Conservation (phyloP, 495 filamentous ascomycete species). For the Podospora pseudoanserina region DNA sequence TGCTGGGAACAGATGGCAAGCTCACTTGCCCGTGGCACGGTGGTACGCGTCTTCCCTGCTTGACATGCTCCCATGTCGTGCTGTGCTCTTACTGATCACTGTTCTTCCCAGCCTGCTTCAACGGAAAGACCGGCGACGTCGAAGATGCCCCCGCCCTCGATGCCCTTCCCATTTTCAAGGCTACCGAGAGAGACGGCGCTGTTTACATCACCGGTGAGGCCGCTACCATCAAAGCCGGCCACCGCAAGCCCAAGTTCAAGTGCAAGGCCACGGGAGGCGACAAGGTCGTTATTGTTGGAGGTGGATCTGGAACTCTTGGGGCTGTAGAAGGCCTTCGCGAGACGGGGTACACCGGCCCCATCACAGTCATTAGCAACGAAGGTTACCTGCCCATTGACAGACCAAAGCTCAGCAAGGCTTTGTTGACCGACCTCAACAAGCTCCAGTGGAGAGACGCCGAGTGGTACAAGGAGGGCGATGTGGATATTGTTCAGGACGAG, state of each 20-base stretch:
- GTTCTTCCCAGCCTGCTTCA: conserved; percentile 72
- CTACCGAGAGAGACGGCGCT: conserved; percentile 71
- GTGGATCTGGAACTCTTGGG: conserved; percentile 80
- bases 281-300: conserved; percentile 82
- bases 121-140: conserved; percentile 81
- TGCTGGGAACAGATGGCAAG: conserved; percentile 75
- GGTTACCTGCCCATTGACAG: conserved; percentile 84
- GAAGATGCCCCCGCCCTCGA: conserved; percentile 92
- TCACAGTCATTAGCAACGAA: conserved; percentile 83
- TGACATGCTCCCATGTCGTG: background rate
- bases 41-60: conserved; percentile 48
- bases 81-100: conserved; percentile 12
- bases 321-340: conserved; percentile 76
- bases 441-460: conserved; percentile 66
- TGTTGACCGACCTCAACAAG: conserved; percentile 78
- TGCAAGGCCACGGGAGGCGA: conserved; percentile 57
- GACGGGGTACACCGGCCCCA: conserved; percentile 72
- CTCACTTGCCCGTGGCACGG: conserved; percentile 96
- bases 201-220: conserved; percentile 84
- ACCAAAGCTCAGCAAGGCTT: conserved; percentile 91
- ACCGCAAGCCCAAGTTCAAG: conserved; percentile 67
- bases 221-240: conserved; percentile 69
- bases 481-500: conserved; percentile 72
- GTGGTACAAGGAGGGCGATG: conserved; percentile 72
- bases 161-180: conserved; percentile 71